phyloP scores from a whole-genome alignment of 331 rosid species.

The Ulmus americana region DNA sequence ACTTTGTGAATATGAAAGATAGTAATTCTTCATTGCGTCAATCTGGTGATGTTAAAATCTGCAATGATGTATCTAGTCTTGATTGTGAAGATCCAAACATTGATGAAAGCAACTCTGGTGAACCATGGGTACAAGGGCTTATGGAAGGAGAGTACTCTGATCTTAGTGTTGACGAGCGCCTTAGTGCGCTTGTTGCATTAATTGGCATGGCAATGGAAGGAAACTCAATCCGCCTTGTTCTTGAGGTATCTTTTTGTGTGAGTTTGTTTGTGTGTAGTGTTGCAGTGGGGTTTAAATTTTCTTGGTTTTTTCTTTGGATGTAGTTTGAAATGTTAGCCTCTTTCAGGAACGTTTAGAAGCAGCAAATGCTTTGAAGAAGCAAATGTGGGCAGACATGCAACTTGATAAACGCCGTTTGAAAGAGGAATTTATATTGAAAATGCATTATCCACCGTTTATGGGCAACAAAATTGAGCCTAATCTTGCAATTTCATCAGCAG shows the following conservation, averaged over 20 bases:
- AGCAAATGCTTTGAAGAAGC: constrained; percentile 68
- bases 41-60: constrained; percentile 24
- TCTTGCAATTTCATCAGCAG: constrained; percentile 27
- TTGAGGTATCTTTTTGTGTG: constrained; percentile 43
- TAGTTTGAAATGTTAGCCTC: constrained; percentile 14
- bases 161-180: constrained; percentile 77
- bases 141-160: constrained; percentile 67
- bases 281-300: constrained; percentile 13
- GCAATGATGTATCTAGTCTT: constrained; percentile 23
- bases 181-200: constrained; percentile 56
- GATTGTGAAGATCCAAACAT: constrained; percentile 36
- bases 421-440: constrained; percentile 45
- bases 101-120: constrained; percentile 53
- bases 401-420: constrained; percentile 60
- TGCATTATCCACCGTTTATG: constrained; percentile 23
- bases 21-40: constrained; percentile 12
- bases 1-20: constrained; percentile 22
- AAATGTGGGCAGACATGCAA: constrained; percentile 66
- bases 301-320: not conserved
- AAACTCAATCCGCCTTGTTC: constrained; percentile 50
- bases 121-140: constrained; percentile 74
- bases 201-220: constrained; percentile 63
- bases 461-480: constrained; percentile 38
- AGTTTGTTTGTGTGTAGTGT: not conserved
- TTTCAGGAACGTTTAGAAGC: constrained; percentile 82